Base-by-base conservation (phyloP, 2,329 filamentous ascomycete genomes). In the Neocatenulostroma microsporum region DNA sequence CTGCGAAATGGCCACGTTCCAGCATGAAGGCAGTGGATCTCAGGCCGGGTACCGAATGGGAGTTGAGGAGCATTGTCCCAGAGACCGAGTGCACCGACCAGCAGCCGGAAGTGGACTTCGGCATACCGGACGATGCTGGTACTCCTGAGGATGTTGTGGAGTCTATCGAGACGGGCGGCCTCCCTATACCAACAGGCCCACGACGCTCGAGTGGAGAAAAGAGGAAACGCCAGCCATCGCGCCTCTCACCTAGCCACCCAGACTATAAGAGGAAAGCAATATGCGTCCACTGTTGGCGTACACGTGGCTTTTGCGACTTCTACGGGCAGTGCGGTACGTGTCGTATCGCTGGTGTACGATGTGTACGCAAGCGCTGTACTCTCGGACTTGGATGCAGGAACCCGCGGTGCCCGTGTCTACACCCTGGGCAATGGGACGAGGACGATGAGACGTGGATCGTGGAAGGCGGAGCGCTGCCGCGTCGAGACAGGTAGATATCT, bases 341-440 rank as follows among this genome's bases (percentile, higher is more conserved):
- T 24, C 30, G 21, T 3, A 27, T 25, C 20, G 17, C n/a, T 3
- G 23, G 25, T n/a, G 15, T 30, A 24, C 24, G 15, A 17, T 40
- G 37, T 21, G 27, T 35, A 12, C 21, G 32, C 7, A 36, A 30
- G 15, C 31, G 24, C 8, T 36, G 31, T 24, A 15, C 13, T 6
- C 8, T 8, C 11, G 32, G 30, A 6, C 13, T 25, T 13, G 15
- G 18, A 13, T 38, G 36, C 23, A 12, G 36, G 19, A 30, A 25
- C 24, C 21, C 31, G 13, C 17, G 37, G 6, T 40, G 31, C 27
- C 37, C 31, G 10, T 36, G 37, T 15, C 21, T 40, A 12, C 37
- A 36, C 15, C 24, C 17, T 5, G 34, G 34, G 7, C 8, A 36
- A 20, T 36, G 24, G 25, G 25, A 29, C n/a, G 34, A 36, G 26